Conservation (phyloP, 1,284 basidiomycete genomes). For the Fomitopsis pinicola region DNA sequence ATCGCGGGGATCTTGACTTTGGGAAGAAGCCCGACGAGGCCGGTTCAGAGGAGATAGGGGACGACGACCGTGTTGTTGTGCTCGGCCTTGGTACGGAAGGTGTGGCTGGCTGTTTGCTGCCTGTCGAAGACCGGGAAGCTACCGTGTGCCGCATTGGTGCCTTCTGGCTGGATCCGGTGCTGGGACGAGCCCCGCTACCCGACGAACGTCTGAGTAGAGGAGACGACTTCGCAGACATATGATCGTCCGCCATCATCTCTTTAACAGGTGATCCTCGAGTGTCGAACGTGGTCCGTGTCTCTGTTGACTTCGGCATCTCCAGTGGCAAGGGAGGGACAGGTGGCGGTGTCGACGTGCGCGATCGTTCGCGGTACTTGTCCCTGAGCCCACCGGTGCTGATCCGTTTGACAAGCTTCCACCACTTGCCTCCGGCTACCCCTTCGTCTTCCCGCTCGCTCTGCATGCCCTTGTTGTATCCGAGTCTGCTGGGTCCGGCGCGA, state of each 20-base stretch:
- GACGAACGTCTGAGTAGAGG: constrained; percentile 30
- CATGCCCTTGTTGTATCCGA: constrained; percentile 14
- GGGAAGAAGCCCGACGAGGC: constrained; percentile 48
- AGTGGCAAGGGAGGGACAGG: constrained; percentile 61
- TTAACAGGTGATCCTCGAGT: constrained; percentile 17
- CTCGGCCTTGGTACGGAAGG: constrained; percentile 29
- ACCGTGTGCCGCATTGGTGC: constrained; percentile 11
- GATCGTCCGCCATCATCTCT: constrained; percentile 12
- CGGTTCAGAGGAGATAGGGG: constrained; percentile 51
- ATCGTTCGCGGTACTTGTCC: constrained; percentile 42
- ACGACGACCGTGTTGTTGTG: constrained; percentile 47
- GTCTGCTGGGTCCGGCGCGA: constrained; percentile 6
- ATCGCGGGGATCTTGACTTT: constrained; percentile 42
- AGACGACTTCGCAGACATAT: constrained; percentile 12
- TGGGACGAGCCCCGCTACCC: constrained; percentile 24
- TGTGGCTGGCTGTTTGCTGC: constrained; percentile 17
- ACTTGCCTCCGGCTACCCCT: constrained; percentile 35
- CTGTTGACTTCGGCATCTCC: constrained; percentile 20
- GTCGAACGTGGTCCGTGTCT: constrained; percentile 15
- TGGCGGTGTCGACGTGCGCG: constrained; percentile 32
- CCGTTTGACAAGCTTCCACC: constrained; percentile 68
- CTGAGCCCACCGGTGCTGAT: constrained; percentile 60
- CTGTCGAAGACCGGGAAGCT: constrained; percentile 17
- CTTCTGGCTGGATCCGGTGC: constrained; percentile 11
- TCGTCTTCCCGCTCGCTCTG: constrained; percentile 28